Conservation (phyloP, 2,329 filamentous ascomycete species). For the Zymoseptoria passerinii region DNA sequence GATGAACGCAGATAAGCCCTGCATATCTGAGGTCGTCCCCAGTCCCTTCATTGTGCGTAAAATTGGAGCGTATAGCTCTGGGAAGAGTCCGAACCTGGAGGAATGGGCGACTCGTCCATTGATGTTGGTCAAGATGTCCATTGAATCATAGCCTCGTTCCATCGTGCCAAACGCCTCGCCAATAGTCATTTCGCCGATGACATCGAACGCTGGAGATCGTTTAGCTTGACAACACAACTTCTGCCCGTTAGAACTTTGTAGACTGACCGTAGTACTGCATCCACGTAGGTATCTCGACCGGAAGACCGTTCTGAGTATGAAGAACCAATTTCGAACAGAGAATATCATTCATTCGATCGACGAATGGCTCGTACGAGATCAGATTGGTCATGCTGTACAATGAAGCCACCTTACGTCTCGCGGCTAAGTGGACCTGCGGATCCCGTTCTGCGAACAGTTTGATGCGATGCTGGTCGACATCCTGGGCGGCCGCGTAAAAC, state of each 20-base stretch:
- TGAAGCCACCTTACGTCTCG: slow-evolving; percentile 28
- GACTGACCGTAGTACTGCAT: slow-evolving; percentile 32
- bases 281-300: slow-evolving; percentile 32
- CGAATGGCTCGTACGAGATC: slow-evolving; percentile 33
- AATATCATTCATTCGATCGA: slow-evolving; percentile 31
- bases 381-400: slow-evolving; percentile 33
- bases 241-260: no score
- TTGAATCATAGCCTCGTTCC: slow-evolving; percentile 24
- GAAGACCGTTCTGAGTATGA: slow-evolving; percentile 12
- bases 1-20: slow-evolving; percentile 28
- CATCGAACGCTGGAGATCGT: slow-evolving; percentile 21
- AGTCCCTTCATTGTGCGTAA: slow-evolving; percentile 30
- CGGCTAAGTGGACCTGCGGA: slow-evolving; percentile 30
- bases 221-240: no score
- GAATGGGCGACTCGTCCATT: slow-evolving; percentile 28
- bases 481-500: slow-evolving; percentile 36
- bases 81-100: slow-evolving; percentile 34
- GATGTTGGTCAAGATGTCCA: slow-evolving; percentile 30
- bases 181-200: slow-evolving; percentile 37
- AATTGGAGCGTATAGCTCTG: slow-evolving; percentile 31
- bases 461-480: slow-evolving; percentile 28
- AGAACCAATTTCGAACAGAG: slow-evolving; percentile 30
- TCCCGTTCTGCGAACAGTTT: slow-evolving; percentile 35
- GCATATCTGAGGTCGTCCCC: slow-evolving; percentile 31
- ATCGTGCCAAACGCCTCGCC: slow-evolving; percentile 33